Evolutionary conservation across 140 eudicot genomes (phyloP), one percentile per base, ranked within the genome.

Genomic region (Flaveria floridana): DNA sequence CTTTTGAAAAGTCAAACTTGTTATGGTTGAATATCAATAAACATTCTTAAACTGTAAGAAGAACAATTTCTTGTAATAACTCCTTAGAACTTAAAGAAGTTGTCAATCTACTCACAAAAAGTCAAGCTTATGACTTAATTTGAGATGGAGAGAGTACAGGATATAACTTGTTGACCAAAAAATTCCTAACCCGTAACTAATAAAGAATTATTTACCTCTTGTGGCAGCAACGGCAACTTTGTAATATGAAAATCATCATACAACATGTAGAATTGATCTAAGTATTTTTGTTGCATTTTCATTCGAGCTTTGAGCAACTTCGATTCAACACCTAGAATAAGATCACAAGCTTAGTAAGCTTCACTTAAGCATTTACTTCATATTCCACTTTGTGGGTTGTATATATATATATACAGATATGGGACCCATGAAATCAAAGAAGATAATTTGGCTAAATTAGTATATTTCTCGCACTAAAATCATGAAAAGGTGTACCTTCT

Each of bases 271-370:
- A 94, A 94, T 69, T 94, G 99, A 76, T 91, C 96, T 44, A 94
- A 81, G 77, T 95, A 95, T 37, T 91, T 91, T 85, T 95, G 95
- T 83, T 95, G 99, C 99, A 95, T 95, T 74, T 82, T 79, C 97
- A 95, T 95, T 75, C 97, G 89, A 82, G 99, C 97, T 84, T 85
- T 95, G 44, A 95, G 99, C 86, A 95, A 79, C 88, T 91, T 95
- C 3, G 99, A 91, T 69, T 91, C 96, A 58, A 95, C 89, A 51
- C 73, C 97, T 95, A 69, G 0, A 66, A 41, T 2, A 66, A 47
- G 2, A 68, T 25, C 6, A 69, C 14, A 74, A 74, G 26, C 70
- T 18, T 3, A 14, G 37, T 70, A 37, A 62, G 56, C 19, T 18
- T 39, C 16, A 59, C 19, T 0, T 6, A 18, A 7, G 63, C 2